These are phyloP conservation scores for Pyrenophora seminiperda DNA, from an alignment of 2,329 filamentous ascomycete genomes.

Conservation along the genomic window DNA sequence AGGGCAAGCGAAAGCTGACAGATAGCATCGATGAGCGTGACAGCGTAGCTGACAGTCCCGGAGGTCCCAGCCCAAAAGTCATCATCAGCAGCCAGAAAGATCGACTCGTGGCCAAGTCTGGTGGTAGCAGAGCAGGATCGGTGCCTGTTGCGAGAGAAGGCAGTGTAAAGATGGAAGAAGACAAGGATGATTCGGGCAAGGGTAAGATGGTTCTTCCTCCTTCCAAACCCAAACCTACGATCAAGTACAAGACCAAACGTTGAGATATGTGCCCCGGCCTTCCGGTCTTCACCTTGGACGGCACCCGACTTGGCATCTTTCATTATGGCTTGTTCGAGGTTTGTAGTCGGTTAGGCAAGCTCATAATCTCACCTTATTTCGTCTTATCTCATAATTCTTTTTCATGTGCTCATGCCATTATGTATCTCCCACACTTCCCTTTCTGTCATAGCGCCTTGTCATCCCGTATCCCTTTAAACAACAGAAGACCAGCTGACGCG, in stretches of 20 bases:
- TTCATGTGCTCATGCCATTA: conserved; percentile 11
- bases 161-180: conserved; percentile 59
- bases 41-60: conserved; percentile 47
- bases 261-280: conserved; percentile 15
- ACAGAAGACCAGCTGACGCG: conserved; percentile 1
- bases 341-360: conserved; percentile 26
- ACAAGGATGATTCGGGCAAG: conserved; percentile 52
- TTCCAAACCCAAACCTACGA: conserved; percentile 22
- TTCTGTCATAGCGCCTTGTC: conserved; percentile 1
- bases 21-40: conserved; percentile 46
- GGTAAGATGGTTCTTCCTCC: conserved; percentile 48
- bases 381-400: conserved; percentile 19
- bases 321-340: conserved; percentile 24
- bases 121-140: conserved; percentile 49
- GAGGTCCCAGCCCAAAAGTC: conserved; percentile 44
- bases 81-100: conserved; percentile 39
- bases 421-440: conserved; percentile 7
- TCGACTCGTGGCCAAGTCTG: conserved; percentile 49
- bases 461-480: neutral
- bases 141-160: conserved; percentile 55
- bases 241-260: conserved; percentile 23
- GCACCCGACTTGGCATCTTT: conserved; percentile 23
- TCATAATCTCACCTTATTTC: conserved; percentile 17
- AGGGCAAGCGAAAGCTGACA: conserved; percentile 46
- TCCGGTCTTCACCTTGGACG: conserved; percentile 19